phyloP scores from a whole-genome alignment of 2,329 filamentous ascomycete species.

The Aspergillus arachidicola region DNA sequence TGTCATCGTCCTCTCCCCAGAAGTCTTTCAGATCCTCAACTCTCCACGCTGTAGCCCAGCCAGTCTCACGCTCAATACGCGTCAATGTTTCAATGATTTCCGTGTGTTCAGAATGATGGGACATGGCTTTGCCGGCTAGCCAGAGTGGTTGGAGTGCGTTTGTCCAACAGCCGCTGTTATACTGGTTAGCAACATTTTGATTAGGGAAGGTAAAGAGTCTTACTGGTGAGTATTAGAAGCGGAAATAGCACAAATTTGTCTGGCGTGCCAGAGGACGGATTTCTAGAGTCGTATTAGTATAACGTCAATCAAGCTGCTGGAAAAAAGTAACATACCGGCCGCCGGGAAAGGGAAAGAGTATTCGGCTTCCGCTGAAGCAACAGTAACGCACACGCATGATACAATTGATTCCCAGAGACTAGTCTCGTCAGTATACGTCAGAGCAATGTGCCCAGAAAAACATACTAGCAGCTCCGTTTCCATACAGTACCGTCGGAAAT shows the following conservation, averaged over 20 bases:
- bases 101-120: slow-evolving; percentile 45
- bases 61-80: slow-evolving; percentile 55
- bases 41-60: slow-evolving; percentile 58
- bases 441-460: background rate
- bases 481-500: slow-evolving; percentile 31
- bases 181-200: background rate
- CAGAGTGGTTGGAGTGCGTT: slow-evolving; percentile 52
- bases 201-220: too few relatives aligned
- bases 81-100: slow-evolving; percentile 53
- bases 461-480: slow-evolving; percentile 31
- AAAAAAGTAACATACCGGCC: slow-evolving; percentile 23
- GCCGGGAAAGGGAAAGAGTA: slow-evolving; percentile 22
- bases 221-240: slow-evolving; percentile 48
- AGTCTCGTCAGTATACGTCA: background rate
- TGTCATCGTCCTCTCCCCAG: slow-evolving; percentile 49
- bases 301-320: background rate
- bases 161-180: slow-evolving; percentile 44
- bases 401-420: slow-evolving; percentile 40
- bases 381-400: slow-evolving; percentile 33
- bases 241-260: slow-evolving; percentile 51
- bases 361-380: slow-evolving; percentile 36
- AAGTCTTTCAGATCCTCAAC: slow-evolving; percentile 55
- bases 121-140: slow-evolving; percentile 52
- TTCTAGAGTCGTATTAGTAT: slow-evolving; percentile 21
- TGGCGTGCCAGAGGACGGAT: slow-evolving; percentile 52